phyloP scores from a whole-genome alignment of 1,139 yeast genomes.

The Yamadazyma atmosphaerica region DNA sequence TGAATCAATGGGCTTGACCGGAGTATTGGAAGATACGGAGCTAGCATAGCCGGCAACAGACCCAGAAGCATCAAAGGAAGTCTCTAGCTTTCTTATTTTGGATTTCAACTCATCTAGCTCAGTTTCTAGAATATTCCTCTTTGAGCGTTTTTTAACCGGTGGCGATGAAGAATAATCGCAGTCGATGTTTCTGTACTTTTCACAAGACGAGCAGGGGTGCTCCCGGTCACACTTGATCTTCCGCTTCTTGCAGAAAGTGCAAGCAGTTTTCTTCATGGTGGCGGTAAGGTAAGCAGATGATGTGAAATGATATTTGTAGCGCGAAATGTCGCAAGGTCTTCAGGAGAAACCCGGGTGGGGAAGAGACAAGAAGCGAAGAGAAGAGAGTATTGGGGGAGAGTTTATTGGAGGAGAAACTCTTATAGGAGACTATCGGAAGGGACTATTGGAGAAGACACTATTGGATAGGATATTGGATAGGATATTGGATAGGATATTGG shows the following conservation, averaged over 20 bases:
- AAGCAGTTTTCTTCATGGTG: constrained; percentile 7
- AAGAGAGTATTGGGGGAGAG: too few species aligned
- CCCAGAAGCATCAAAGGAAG: neutral
- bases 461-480: too few species aligned
- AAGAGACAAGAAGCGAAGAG: too few species aligned
- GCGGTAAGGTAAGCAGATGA: neutral
- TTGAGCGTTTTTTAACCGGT: constrained; percentile 2
- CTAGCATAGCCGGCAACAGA: too few species aligned
- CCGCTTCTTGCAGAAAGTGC: constrained; percentile 9
- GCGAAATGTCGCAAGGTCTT: neutral
- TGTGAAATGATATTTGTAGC: neutral
- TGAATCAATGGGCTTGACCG: too few species aligned
- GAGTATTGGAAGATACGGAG: too few species aligned
- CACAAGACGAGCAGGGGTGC: constrained; percentile 9
- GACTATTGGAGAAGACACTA: too few species aligned
- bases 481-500: too few species aligned
- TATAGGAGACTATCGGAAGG: too few species aligned
- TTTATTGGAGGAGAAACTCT: too few species aligned
- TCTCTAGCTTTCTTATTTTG: constrained; percentile 1
- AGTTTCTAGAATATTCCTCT: neutral
- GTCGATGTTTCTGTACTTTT: constrained; percentile 5
- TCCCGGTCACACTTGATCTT: constrained; percentile 10
- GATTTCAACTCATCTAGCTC: constrained; percentile 2
- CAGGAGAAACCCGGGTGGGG: neutral
- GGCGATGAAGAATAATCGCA: constrained; percentile 5